Evolutionary conservation across 2,329 filamentous ascomycete genomes (phyloP), one percentile per base, ranked within the genome.

Genomic region (Sarocladium strictum): DNA sequence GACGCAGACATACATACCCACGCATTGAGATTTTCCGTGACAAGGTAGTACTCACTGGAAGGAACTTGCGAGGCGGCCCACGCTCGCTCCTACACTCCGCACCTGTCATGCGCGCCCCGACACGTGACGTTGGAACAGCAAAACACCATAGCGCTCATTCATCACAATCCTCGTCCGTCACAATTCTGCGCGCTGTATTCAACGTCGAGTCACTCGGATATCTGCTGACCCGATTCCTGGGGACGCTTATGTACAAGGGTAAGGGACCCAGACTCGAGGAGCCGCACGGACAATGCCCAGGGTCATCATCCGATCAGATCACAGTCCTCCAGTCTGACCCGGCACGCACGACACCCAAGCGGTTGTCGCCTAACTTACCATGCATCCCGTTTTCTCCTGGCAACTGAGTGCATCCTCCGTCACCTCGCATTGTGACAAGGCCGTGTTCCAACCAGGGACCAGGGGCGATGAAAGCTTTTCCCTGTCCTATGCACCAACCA

Each of bases 331-430:
- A 7, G 24, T 27, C 10, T 17, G 43, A 49, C 23, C 17, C 4
- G 23, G 43, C 12, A 23, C 27, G 47, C 47, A 51, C 47, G 47
- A n/a, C n/a, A n/a, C n/a, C n/a, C n/a, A n/a, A n/a, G n/a, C n/a
- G n/a, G n/a, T n/a, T n/a, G n/a, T n/a, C n/a, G n/a, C n/a, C n/a
- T n/a, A n/a, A n/a, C n/a, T n/a, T n/a, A n/a, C n/a, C n/a, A n/a
- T n/a, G n/a, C n/a, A n/a, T n/a, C n/a, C n/a, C n/a, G n/a, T n/a
- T n/a, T n/a, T n/a, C n/a, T n/a, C n/a, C n/a, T n/a, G n/a, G n/a
- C n/a, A n/a, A n/a, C n/a, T n/a, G n/a, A n/a, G n/a, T n/a, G n/a
- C n/a, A n/a, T n/a, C n/a, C n/a, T n/a, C n/a, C n/a, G n/a, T n/a
- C n/a, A n/a, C n/a, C n/a, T n/a, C 12, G 27, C 14, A 33, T 35